Conservation (phyloP, 1,139 yeast species). For the Sugiyamaella paludigena region DNA sequence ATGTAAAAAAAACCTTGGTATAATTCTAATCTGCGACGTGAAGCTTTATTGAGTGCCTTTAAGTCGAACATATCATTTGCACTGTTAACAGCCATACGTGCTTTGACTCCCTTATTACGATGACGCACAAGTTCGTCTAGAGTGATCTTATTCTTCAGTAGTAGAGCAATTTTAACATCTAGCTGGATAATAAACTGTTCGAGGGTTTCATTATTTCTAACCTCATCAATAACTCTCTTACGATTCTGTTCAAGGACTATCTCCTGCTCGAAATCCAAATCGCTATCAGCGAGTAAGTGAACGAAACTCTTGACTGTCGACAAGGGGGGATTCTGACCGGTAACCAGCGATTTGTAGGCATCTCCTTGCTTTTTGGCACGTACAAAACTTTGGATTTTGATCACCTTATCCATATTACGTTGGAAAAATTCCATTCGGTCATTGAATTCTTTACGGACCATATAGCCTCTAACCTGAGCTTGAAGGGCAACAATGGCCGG, state of each 20-base stretch:
- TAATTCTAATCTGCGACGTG: constrained; percentile 49
- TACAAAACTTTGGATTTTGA: constrained; percentile 71
- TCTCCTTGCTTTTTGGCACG: constrained; percentile 65
- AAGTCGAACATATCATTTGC: constrained; percentile 39
- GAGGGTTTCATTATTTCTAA: constrained; percentile 61
- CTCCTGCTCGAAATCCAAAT: constrained; percentile 72
- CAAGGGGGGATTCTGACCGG: constrained; percentile 72
- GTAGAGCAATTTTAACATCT: constrained; percentile 74
- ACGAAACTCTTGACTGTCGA: constrained; percentile 76
- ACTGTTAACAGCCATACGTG: constrained; percentile 25
- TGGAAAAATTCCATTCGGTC: constrained; percentile 54
- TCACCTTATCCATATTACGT: constrained; percentile 53
- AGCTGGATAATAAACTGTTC: constrained; percentile 75
- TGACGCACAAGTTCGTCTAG: constrained; percentile 68
- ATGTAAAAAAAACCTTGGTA: constrained; percentile 80
- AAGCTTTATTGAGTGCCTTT: constrained; percentile 42
- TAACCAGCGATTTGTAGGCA: constrained; percentile 71
- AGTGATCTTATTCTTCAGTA: constrained; percentile 76
- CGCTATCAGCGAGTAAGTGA: constrained; percentile 69
- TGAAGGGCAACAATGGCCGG: constrained; percentile 48
- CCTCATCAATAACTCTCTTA: constrained; percentile 62
- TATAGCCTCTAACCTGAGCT: constrained; percentile 48
- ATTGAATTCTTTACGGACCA: constrained; percentile 40
- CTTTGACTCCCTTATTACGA: constrained; percentile 42
- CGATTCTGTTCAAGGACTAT: constrained; percentile 64